Evolutionary conservation across 345 rosid genomes (phyloP).

Genomic region (Pistacia atlantica): DNA sequence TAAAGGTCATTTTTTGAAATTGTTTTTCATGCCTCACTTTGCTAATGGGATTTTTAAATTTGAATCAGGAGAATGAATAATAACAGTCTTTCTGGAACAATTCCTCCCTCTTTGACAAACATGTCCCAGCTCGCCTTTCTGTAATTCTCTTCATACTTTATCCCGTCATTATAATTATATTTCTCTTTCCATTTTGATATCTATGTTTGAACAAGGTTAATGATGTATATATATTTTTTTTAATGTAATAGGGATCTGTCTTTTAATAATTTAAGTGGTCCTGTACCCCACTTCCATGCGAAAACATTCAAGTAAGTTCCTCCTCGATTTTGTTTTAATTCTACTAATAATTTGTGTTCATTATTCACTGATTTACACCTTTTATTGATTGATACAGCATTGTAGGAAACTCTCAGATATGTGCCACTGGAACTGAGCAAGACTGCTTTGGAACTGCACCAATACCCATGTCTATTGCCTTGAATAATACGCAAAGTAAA

Average conservation of each 20-base stretch:
- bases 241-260: conserved; percentile 54
- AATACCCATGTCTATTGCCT: conserved; percentile 44
- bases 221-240: neutral
- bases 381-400: conserved; percentile 45
- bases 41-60: conserved; percentile 10
- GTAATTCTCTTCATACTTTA: conserved; percentile 45
- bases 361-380: conserved; percentile 1
- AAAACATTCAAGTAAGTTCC: conserved; percentile 73
- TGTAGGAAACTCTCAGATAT: conserved; percentile 81
- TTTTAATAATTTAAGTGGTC: conserved; percentile 63
- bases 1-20: neutral
- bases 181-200: neutral
- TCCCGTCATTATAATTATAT: neutral
- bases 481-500: conserved; percentile 61
- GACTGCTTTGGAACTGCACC: conserved; percentile 61
- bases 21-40: conserved; percentile 10
- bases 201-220: neutral
- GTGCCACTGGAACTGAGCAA: conserved; percentile 56
- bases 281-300: conserved; percentile 49
- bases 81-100: conserved; percentile 70
- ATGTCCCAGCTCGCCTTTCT: conserved; percentile 79
- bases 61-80: conserved; percentile 73
- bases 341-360: neutral
- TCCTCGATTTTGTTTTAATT: conserved; percentile 15
- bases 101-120: conserved; percentile 73